A percentile compares a stretch with the other conserved stretches of the same genome.
phyloP scores from a whole-genome alignment of 2,329 filamentous ascomycete genomes.

The Peltaster fructicola region DNA sequence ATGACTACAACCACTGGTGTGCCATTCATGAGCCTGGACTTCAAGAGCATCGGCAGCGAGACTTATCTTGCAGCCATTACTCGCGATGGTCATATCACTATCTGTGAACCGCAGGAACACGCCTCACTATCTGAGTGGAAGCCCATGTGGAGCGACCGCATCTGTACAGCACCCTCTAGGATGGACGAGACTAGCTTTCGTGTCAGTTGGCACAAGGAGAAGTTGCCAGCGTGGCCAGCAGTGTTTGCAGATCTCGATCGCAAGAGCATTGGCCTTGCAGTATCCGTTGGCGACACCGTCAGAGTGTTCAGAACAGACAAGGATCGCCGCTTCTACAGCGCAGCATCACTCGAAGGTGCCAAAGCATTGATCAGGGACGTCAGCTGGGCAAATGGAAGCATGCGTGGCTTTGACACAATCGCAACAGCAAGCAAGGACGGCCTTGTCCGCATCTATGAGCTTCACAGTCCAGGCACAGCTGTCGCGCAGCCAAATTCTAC shows the following conservation, averaged over 20 bases:
- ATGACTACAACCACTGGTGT: conserved; percentile 48
- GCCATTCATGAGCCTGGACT: conserved; percentile 60
- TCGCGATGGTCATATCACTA: conserved; percentile 58
- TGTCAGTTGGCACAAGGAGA: conserved; percentile 76
- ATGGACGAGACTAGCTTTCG: conserved; percentile 79
- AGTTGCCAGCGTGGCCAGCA: conserved; percentile 59
- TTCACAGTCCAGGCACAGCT: conserved; percentile 42
- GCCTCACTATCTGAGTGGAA: conserved; percentile 65
- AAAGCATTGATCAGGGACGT: conserved; percentile 61
- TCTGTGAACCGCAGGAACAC: conserved; percentile 64
- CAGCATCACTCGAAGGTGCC: conserved; percentile 57
- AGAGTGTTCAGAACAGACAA: conserved; percentile 65
- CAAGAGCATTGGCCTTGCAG: conserved; percentile 64
- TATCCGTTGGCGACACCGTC: conserved; percentile 70
- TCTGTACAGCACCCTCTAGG: conserved; percentile 51
- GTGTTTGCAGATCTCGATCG: conserved; percentile 64
- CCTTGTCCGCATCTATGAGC: conserved; percentile 69
- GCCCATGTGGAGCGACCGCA: conserved; percentile 56
- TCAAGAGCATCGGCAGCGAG: conserved; percentile 69
- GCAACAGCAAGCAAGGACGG: conserved; percentile 91
- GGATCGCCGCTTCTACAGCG: conserved; percentile 67
- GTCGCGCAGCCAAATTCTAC: conserved; percentile 3
- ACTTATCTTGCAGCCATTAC: conserved; percentile 76
- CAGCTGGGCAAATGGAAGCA: conserved; percentile 82
- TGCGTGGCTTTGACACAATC: conserved; percentile 74